A percentile compares a stretch with the other conserved stretches of the same genome.
Evolutionary conservation across 1,284 basidiomycete species (phyloP).

Genomic region (Dichomitus squalens): DNA sequence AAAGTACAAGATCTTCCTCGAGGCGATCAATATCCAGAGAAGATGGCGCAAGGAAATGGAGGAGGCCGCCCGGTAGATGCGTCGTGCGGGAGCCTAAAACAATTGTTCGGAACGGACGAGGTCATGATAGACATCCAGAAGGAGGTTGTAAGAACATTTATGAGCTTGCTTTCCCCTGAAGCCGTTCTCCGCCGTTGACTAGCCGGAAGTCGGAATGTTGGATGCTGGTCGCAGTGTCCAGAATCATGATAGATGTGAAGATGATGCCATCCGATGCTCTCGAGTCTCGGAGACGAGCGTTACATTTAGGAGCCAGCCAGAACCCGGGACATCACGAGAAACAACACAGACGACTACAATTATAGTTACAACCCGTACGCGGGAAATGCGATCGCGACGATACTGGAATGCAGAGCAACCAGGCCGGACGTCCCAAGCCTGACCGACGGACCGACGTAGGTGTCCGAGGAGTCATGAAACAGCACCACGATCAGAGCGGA

Average conservation of each 20-base stretch:
- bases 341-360: not conserved
- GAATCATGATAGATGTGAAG: not conserved
- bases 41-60: conserved; percentile 79
- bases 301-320: not conserved
- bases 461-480: not conserved
- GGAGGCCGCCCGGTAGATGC: conserved; percentile 40
- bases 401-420: conserved; percentile 2
- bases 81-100: not conserved
- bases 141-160: not conserved
- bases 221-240: not conserved
- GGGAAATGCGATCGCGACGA: not conserved
- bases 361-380: not conserved
- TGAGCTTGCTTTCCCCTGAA: not conserved
- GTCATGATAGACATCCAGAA: not conserved
- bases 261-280: not conserved
- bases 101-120: not conserved
- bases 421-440: conserved; percentile 9
- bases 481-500: not conserved
- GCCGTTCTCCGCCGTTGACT: not conserved
- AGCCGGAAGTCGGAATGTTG: not conserved
- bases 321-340: not conserved
- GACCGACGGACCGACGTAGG: not conserved
- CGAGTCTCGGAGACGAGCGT: not conserved
- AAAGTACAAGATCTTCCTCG: conserved; percentile 94
- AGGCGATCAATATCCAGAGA: conserved; percentile 86